A percentile compares a stretch with the other conserved stretches of the same genome.
These are phyloP conservation scores for Pestalotiopsis sp. DNA, from an alignment of 2,329 filamentous ascomycete genomes.

Conservation along the genomic window DNA sequence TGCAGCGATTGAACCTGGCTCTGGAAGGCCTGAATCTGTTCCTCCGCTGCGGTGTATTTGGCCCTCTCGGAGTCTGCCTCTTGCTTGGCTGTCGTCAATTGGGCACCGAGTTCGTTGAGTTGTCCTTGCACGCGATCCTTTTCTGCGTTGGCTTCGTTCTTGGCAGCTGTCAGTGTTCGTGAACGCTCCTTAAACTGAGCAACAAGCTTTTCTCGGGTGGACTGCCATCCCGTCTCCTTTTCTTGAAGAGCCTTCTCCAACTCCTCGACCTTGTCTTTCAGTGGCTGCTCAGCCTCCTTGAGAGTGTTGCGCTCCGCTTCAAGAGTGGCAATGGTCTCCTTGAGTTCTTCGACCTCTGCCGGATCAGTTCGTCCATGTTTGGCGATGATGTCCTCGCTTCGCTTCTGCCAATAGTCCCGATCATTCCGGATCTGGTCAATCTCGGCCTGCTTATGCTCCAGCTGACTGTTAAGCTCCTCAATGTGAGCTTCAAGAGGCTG, in stretches of 20 bases:
- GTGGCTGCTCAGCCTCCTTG: slow-evolving; percentile 49
- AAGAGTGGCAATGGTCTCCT: slow-evolving; percentile 70
- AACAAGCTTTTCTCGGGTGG: slow-evolving; percentile 54
- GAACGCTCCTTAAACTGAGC: slow-evolving; percentile 67
- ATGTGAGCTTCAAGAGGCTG: slow-evolving; percentile 82
- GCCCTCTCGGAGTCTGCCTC: slow-evolving; percentile 58
- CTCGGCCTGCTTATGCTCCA: slow-evolving; percentile 82
- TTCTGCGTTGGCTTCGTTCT: slow-evolving; percentile 52
- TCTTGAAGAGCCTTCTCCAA: slow-evolving; percentile 54
- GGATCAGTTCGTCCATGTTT: slow-evolving; percentile 97
- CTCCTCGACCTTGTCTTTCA: slow-evolving; percentile 57
- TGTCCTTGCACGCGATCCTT: slow-evolving; percentile 55
- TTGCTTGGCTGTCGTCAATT: slow-evolving; percentile 40
- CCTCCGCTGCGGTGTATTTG: slow-evolving; percentile 37
- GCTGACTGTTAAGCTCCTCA: slow-evolving; percentile 78
- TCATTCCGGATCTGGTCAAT: slow-evolving; percentile 88
- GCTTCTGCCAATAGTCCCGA: slow-evolving; percentile 92
- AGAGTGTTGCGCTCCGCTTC: slow-evolving; percentile 66
- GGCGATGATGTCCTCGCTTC: slow-evolving; percentile 91
- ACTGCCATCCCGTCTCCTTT: slow-evolving; percentile 57
- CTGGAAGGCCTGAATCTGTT: slow-evolving; percentile 46
- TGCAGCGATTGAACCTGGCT: slow-evolving; percentile 32
- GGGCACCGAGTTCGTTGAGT: slow-evolving; percentile 46
- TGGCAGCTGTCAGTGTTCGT: slow-evolving; percentile 56
- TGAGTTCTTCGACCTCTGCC: slow-evolving; percentile 87